Conservation (phyloP, 2,329 filamentous ascomycete genomes). For the Tolypocladium endophyticum region DNA sequence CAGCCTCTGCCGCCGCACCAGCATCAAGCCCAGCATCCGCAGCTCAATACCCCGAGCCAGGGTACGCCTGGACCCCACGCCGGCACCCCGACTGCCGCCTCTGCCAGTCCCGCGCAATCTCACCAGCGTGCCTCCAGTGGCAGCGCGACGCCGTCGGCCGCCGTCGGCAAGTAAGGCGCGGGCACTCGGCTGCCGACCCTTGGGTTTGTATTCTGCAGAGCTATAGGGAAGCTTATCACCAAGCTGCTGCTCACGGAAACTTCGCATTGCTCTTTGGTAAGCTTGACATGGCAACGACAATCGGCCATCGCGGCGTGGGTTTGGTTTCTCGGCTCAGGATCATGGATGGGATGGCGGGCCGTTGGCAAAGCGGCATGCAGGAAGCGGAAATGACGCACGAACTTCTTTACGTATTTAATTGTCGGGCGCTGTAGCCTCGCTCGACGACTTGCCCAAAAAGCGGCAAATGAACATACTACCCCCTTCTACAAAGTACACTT, state of each 20-base stretch:
- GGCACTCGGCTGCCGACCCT: background rate
- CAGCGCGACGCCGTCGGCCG: slow-evolving; percentile 27
- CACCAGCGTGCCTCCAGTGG: slow-evolving; percentile 26
- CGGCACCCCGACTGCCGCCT: slow-evolving; percentile 2
- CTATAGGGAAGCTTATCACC: background rate
- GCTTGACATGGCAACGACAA: background rate
- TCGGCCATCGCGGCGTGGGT: background rate
- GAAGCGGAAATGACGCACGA: background rate
- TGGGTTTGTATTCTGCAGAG: background rate
- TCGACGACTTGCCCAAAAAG: background rate
- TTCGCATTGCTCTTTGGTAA: background rate
- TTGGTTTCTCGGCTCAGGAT: background rate
- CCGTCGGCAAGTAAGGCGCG: slow-evolving; percentile 12
- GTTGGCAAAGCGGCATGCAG: background rate
- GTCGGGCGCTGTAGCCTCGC: background rate
- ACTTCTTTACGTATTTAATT: background rate
- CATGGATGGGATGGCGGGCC: background rate
- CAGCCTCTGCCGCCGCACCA: slow-evolving; percentile 8
- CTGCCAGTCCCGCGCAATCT: slow-evolving; percentile 10
- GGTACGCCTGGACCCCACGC: background rate
- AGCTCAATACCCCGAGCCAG: slow-evolving; percentile 3
- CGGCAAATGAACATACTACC: background rate
- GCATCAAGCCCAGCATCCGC: slow-evolving; percentile 6
- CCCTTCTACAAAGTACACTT: background rate
- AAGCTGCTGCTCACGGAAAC: background rate